Percentiles rank a stretch among this genome's conserved stretches.
phyloP scores from a whole-genome alignment of 345 rosid species.

The Xanthoceras sorbifolium region DNA sequence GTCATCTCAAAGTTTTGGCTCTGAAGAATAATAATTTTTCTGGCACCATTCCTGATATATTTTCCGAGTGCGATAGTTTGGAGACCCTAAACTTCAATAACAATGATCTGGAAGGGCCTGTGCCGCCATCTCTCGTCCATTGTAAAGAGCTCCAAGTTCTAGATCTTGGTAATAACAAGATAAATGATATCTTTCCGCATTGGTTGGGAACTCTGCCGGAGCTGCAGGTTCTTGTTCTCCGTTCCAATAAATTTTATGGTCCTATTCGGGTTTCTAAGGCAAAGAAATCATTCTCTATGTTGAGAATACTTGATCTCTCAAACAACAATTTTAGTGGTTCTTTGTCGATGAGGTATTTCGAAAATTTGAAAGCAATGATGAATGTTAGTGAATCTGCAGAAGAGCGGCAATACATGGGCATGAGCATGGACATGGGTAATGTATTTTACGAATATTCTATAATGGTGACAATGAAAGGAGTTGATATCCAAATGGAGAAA shows the following conservation, averaged over 20 bases:
- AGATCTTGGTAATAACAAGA: slow-evolving; percentile 31
- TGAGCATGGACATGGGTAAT: too few relatives aligned
- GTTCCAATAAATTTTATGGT: slow-evolving; percentile 32
- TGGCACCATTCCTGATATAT: slow-evolving; percentile 13
- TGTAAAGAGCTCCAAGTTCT: slow-evolving; percentile 24
- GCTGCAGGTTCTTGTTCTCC: slow-evolving; percentile 25
- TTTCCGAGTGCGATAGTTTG: background rate
- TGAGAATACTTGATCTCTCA: slow-evolving; percentile 33
- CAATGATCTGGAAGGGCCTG: slow-evolving; percentile 22
- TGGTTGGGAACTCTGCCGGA: slow-evolving; percentile 30
- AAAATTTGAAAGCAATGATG: background rate
- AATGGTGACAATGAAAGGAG: background rate
- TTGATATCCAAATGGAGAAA: background rate
- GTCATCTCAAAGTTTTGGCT: background rate
- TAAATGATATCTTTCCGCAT: slow-evolving; percentile 30
- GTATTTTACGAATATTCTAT: background rate
- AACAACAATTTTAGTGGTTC: slow-evolving; percentile 30
- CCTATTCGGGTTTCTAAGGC: background rate
- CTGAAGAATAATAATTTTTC: slow-evolving; percentile 17
- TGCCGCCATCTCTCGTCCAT: slow-evolving; percentile 22
- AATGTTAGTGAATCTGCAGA: background rate
- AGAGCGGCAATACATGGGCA: background rate
- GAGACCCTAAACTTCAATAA: slow-evolving; percentile 15
- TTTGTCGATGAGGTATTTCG: background rate
- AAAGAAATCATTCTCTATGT: background rate